Conservation (phyloP, 2,329 filamentous ascomycete genomes). For the Aspergillus oerlinghausenensis region DNA sequence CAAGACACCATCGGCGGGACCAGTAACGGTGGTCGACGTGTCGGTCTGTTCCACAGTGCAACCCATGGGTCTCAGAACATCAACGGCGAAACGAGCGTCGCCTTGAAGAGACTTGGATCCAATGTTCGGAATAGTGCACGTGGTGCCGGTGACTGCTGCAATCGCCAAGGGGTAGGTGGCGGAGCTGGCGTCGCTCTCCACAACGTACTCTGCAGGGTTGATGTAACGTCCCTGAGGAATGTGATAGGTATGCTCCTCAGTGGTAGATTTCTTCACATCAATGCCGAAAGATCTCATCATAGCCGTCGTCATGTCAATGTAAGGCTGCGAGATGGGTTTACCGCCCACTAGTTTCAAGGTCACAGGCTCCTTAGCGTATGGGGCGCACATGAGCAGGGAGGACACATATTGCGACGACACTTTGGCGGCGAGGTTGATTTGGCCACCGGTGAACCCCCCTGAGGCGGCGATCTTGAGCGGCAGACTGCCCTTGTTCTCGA, state of each 20-base stretch:
- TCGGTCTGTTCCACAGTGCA: slow-evolving; percentile 82
- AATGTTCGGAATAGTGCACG: slow-evolving; percentile 94
- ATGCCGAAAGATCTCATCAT: slow-evolving; percentile 97
- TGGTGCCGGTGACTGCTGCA: slow-evolving; percentile 92
- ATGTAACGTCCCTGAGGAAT: slow-evolving; percentile 80
- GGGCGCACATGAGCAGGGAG: slow-evolving; percentile 91
- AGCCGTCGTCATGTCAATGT: slow-evolving; percentile 97
- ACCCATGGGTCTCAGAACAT: slow-evolving; percentile 88
- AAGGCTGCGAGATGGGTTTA: slow-evolving; percentile 92
- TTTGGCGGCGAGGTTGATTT: slow-evolving; percentile 88
- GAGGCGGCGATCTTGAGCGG: slow-evolving; percentile 79
- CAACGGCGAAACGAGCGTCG: slow-evolving; percentile 87
- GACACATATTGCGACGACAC: slow-evolving; percentile 99
- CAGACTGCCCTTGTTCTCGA: slow-evolving; percentile 77
- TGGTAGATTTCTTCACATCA: slow-evolving; percentile 67
- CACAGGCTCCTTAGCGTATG: slow-evolving; percentile 91
- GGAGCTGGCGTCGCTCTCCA: slow-evolving; percentile 96
- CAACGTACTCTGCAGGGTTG: slow-evolving; percentile 79
- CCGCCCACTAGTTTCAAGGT: slow-evolving; percentile 88
- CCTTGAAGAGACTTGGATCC: slow-evolving; percentile 88
- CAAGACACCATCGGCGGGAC: slow-evolving; percentile 69
- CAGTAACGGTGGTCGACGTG: slow-evolving; percentile 86
- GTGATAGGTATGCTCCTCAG: slow-evolving; percentile 85
- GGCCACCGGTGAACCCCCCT: slow-evolving; percentile 76
- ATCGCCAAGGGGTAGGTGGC: slow-evolving; percentile 93